phyloP scores from a whole-genome alignment of 257 asterid species.

The Penstemon davidsonii region DNA sequence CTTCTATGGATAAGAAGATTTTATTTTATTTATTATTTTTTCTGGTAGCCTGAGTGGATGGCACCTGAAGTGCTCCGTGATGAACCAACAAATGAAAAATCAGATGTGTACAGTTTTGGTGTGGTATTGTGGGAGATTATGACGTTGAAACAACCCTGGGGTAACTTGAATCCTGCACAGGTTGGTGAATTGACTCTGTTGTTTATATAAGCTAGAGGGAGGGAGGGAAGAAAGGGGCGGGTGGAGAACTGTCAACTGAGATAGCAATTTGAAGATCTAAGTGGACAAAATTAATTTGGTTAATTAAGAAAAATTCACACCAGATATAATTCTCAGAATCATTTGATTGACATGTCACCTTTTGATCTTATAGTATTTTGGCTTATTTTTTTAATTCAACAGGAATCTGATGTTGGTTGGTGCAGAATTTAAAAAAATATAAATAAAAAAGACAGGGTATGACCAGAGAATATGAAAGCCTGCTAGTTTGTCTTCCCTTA shows the following conservation, averaged over 20 bases:
- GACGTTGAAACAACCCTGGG: constrained; percentile 91
- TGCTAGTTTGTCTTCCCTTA: background rate
- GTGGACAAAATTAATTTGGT: constrained; percentile 2
- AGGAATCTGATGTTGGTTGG: constrained; percentile 6
- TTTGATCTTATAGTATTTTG: background rate
- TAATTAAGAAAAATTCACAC: background rate
- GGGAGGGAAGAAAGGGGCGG: background rate
- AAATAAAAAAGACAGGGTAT: background rate
- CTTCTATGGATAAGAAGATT: constrained; percentile 19
- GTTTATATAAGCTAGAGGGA: constrained; percentile 16
- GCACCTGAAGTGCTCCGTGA: constrained; percentile 99
- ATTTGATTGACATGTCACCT: constrained; percentile 12
- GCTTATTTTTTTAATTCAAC: background rate
- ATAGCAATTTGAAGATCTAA: constrained; percentile 22
- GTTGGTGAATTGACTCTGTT: constrained; percentile 42
- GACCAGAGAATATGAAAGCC: background rate
- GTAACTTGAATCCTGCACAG: constrained; percentile 85
- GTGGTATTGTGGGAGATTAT: constrained; percentile 95
- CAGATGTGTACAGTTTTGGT: constrained; percentile 95
- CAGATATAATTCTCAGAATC: background rate
- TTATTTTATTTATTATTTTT: constrained; percentile 23
- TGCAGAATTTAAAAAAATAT: constrained; percentile 2
- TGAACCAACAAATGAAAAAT: constrained; percentile 95
- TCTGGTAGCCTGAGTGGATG: constrained; percentile 96
- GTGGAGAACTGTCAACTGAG: constrained; percentile 12